Evolutionary conservation across 2,329 filamentous ascomycete species (phyloP).

Genomic region (Cladosporium colombiae): DNA sequence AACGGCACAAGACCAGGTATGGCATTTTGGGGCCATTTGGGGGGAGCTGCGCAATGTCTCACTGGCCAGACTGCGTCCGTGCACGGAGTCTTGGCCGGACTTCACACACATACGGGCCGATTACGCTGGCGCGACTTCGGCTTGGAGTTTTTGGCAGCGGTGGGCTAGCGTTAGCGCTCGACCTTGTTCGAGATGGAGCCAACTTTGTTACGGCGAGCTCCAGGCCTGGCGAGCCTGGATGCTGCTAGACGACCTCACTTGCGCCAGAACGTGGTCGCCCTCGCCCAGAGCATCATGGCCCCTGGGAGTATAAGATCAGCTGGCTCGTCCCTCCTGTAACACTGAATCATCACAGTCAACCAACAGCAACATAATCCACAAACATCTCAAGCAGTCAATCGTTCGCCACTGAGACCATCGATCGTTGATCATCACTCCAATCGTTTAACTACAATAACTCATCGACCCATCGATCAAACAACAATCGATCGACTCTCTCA

Average conservation of each 20-base stretch:
- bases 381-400: constrained; percentile 4
- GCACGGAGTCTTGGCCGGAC: background rate
- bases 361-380: constrained; percentile 7
- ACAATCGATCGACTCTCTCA: background rate
- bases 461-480: background rate
- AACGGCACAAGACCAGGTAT: constrained; percentile 5
- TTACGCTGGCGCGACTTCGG: constrained; percentile 12
- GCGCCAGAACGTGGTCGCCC: background rate
- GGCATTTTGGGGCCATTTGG: background rate
- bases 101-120: constrained; percentile 7
- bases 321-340: constrained; percentile 15
- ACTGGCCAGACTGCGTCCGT: constrained; percentile 6
- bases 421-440: constrained; percentile 1
- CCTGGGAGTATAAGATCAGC: constrained; percentile 18
- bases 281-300: constrained; percentile 8
- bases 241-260: constrained; percentile 18
- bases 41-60: background rate
- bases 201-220: constrained; percentile 5
- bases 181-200: background rate
- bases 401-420: constrained; percentile 13
- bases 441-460: background rate
- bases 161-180: constrained; percentile 11
- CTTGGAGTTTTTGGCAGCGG: background rate
- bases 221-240: constrained; percentile 7
- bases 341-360: constrained; percentile 11